These are phyloP conservation scores for Gossypium laxum DNA, from an alignment of 441 rosid genomes.

Conservation along the genomic window DNA sequence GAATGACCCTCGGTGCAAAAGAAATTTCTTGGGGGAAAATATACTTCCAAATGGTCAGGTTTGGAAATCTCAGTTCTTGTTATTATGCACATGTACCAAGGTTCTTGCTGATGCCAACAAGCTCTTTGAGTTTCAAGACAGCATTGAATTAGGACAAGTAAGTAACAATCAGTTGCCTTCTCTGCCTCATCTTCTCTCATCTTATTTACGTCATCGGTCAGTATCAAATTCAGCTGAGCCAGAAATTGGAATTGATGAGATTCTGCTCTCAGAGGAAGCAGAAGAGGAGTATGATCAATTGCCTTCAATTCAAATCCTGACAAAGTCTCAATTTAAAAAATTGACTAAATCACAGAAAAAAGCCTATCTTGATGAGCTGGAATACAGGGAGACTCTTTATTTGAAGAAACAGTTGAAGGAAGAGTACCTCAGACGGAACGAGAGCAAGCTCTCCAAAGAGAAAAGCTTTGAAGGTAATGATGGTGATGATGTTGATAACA, in stretches of 20 bases:
- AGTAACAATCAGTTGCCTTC: conserved; percentile 51
- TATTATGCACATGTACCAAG: conserved; percentile 59
- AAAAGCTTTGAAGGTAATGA: conserved; percentile 23
- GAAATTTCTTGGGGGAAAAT: conserved; percentile 53
- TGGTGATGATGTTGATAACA: conserved; percentile 25
- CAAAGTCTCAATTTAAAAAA: conserved; percentile 63
- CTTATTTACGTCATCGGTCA: conserved; percentile 51
- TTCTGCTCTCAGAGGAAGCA: conserved; percentile 37
- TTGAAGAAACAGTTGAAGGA: conserved; percentile 75
- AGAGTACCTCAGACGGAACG: conserved; percentile 39
- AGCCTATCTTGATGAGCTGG: conserved; percentile 78
- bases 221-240: conserved; percentile 40
- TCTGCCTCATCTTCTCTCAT: conserved; percentile 78
- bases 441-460: conserved; percentile 32
- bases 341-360: conserved; percentile 60
- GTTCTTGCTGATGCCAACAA: conserved; percentile 62
- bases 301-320: conserved; percentile 69
- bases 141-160: conserved; percentile 54
- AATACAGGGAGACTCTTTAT: conserved; percentile 71
- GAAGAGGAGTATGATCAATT: conserved; percentile 76
- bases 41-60: conserved; percentile 75
- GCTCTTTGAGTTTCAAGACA: conserved; percentile 48
- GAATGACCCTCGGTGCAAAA: conserved; percentile 64
- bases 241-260: conserved; percentile 40
- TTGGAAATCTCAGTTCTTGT: conserved; percentile 69